phyloP scores from a whole-genome alignment of 352 stramenopile genomes.

The Pythium sp. region DNA sequence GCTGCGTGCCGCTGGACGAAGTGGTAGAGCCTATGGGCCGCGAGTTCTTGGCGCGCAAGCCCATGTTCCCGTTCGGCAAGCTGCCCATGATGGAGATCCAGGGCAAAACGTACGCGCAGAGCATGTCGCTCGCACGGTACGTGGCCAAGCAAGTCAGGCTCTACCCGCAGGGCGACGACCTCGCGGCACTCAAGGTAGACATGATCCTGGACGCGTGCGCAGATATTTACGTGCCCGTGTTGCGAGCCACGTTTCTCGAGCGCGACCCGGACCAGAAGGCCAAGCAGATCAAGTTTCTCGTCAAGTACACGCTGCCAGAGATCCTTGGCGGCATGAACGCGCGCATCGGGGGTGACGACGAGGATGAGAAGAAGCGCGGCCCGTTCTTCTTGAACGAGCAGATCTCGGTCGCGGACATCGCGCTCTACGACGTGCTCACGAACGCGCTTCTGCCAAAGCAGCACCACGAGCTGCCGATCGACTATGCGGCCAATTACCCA shows the following conservation, averaged over 20 bases:
- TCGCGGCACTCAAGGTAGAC: conserved; percentile 32
- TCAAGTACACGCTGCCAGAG: conserved; percentile 29
- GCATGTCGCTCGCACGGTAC: conserved; percentile 38
- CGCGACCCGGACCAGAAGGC: conserved; percentile 22
- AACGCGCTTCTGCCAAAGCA: conserved; percentile 32
- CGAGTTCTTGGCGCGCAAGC: conserved; percentile 31
- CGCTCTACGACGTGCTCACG: conserved; percentile 33
- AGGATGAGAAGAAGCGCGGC: conserved; percentile 1
- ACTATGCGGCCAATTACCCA: conserved; percentile 25
- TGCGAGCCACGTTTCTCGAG: conserved; percentile 29
- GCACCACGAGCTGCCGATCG: conserved; percentile 24
- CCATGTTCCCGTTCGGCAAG: conserved; percentile 37
- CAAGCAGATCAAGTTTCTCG: conserved; percentile 26
- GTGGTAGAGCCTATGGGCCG: conserved; percentile 25
- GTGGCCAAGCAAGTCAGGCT: conserved; percentile 35
- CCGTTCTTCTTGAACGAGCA: conserved; percentile 34
- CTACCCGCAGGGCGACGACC: conserved; percentile 28
- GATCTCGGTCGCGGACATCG: conserved; percentile 36
- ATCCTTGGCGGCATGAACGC: conserved; percentile 24
- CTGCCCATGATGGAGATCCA: conserved; percentile 48
- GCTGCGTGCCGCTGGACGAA: conserved; percentile 37
- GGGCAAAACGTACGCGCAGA: conserved; percentile 31
- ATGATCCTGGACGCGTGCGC: conserved; percentile 31
- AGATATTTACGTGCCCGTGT: conserved; percentile 25
- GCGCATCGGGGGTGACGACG: conserved; percentile 13